phyloP scores from a whole-genome alignment of 441 rosid species.

The Brassica hybrid region DNA sequence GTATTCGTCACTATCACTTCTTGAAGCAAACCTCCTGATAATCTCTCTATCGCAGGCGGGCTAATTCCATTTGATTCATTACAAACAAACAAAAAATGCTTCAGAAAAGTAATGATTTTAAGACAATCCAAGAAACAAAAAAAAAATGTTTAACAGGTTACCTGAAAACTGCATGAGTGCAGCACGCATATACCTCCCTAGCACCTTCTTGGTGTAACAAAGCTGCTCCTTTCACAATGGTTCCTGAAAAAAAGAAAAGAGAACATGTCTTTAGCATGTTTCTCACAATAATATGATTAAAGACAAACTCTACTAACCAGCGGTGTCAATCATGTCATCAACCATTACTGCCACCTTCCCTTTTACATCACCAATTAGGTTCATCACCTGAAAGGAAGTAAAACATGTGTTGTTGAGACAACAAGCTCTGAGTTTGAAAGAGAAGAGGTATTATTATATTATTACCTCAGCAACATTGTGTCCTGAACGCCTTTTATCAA shows the following conservation, averaged over 20 bases:
- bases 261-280: slow-evolving; percentile 7
- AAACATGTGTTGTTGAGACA: neutral
- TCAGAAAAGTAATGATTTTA: slow-evolving; percentile 12
- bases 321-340: slow-evolving; percentile 96
- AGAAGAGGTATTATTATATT: neutral
- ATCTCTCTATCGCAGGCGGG: slow-evolving; percentile 74
- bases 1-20: slow-evolving; percentile 81
- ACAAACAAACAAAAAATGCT: neutral
- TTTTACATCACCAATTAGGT: slow-evolving; percentile 81
- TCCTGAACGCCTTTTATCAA: slow-evolving; percentile 81
- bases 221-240: slow-evolving; percentile 85
- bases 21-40: slow-evolving; percentile 73
- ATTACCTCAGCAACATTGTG: slow-evolving; percentile 85
- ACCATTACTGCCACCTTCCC: slow-evolving; percentile 94
- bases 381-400: slow-evolving; percentile 70
- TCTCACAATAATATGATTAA: neutral
- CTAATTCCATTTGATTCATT: slow-evolving; percentile 43
- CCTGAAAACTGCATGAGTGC: slow-evolving; percentile 91
- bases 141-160: slow-evolving; percentile 18
- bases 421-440: neutral
- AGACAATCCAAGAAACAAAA: neutral
- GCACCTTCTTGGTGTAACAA: slow-evolving; percentile 91
- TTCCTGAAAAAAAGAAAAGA: slow-evolving; percentile 50
- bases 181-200: slow-evolving; percentile 87
- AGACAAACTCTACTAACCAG: slow-evolving; percentile 58